Evolutionary conservation across 2,329 filamentous ascomycete species (phyloP), one percentile per base, ranked within the genome.

Genomic region (Trichoderma sp.): DNA sequence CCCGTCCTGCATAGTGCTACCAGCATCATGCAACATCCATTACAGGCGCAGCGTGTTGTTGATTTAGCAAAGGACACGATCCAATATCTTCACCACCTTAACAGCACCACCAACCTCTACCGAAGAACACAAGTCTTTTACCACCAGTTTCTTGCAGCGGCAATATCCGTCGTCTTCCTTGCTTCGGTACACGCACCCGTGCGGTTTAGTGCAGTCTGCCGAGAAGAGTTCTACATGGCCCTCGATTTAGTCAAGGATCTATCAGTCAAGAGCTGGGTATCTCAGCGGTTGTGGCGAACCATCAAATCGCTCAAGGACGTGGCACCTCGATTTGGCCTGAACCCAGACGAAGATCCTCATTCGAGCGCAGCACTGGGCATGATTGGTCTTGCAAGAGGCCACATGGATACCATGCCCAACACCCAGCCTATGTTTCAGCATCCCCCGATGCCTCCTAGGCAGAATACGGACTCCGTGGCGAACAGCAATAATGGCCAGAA

Each of bases 1-100:
- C 93, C 93, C 0, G 89, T 97, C 3, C 82, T 98, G 9, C 92
- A 97, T 77, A 94, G 91, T 19, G 89, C 92, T 4, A 91, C 88
- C 13, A 94, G 90, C 73, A 97, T 97, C 73, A 87, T 91, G 80
- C 87, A 90, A 67, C 90, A 97, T 75, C 84, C 89, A 60, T 80
- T 82, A 5, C 89, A 92, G 70, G 93, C 93, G 3, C 88, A 92
- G 73, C 91, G 86, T 0, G 90, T 88, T 0, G 90, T 93, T 34
- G 88, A 91, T 69, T 83, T 94, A 1, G 90, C 91, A 15, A 92
- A 92, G 74, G 90, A 93, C 72, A 93, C 90, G 1, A 91, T 94
- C 68, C 86, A 86, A 6, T 90, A 90, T 68, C 82, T 94, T 10
- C 87, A 86, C 5, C 86, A 90, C 67, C 83, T 93, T 67, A 92